These are phyloP conservation scores for Penicillium psychrosexuale DNA, from an alignment of 2,329 filamentous ascomycete genomes.

Conservation along the genomic window DNA sequence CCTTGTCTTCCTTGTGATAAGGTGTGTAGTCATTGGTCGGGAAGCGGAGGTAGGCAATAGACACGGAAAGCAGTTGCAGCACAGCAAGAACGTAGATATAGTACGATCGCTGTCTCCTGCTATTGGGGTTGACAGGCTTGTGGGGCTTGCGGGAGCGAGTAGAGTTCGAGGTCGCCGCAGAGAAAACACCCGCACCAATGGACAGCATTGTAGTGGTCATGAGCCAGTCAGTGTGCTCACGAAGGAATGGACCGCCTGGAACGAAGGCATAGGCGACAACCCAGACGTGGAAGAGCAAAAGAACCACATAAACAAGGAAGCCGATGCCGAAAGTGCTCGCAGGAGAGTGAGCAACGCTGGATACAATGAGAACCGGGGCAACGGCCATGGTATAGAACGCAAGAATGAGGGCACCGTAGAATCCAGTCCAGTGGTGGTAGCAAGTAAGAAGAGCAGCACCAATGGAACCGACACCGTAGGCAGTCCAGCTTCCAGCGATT, in stretches of 20 bases:
- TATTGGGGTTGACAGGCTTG: constrained; percentile 37
- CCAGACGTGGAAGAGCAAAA: constrained; percentile 98
- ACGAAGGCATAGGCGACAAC: constrained; percentile 98
- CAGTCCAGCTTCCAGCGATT: constrained; percentile 72
- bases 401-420: constrained; percentile 73
- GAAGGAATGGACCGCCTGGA: constrained; percentile 84
- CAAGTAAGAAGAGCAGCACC: constrained; percentile 76
- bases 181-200: constrained; percentile 81
- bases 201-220: constrained; percentile 82
- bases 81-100: constrained; percentile 69
- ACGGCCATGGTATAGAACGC: constrained; percentile 80
- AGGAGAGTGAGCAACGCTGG: constrained; percentile 73
- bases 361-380: constrained; percentile 69
- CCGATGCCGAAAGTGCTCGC: constrained; percentile 80
- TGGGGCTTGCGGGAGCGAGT: constrained; percentile 34
- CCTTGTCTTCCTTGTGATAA: constrained; percentile 81
- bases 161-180: constrained; percentile 56
- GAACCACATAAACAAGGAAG: constrained; percentile 86
- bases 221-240: constrained; percentile 94
- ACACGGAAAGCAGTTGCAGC: constrained; percentile 76
- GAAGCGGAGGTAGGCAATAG: constrained; percentile 83
- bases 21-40: constrained; percentile 88
- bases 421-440: constrained; percentile 81
- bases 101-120: constrained; percentile 59
- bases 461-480: constrained; percentile 72